Evolutionary conservation across 352 stramenopile species (phyloP).

Genomic region (Globisporangium acanthophoron): DNA sequence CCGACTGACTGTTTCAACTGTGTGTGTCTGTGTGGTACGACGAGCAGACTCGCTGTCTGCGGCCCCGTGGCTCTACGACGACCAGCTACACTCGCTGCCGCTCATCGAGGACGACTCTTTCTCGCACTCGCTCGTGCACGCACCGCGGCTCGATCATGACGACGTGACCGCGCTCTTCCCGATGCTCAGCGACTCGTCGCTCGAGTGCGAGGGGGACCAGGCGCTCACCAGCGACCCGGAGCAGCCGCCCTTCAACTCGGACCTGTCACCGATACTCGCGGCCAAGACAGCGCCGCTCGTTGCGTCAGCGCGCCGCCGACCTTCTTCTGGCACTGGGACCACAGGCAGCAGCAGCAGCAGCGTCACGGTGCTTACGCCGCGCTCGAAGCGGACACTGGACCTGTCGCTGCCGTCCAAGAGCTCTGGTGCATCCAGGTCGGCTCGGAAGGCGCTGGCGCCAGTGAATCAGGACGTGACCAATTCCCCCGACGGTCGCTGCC

Average conservation of each 20-base stretch:
- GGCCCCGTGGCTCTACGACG: slow-evolving; percentile 39
- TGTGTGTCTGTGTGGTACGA: slow-evolving; percentile 8
- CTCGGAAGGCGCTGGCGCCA: neutral
- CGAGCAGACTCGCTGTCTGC: slow-evolving; percentile 21
- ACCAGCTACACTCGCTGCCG: slow-evolving; percentile 31
- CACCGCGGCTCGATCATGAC: slow-evolving; percentile 22
- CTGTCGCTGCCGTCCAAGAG: neutral
- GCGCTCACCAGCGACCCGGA: slow-evolving; percentile 15
- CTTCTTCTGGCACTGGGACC: neutral
- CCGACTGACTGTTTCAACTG: neutral
- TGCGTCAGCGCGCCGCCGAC: too few species aligned
- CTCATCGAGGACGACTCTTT: slow-evolving; percentile 25
- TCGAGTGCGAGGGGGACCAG: slow-evolving; percentile 24
- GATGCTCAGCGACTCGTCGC: slow-evolving; percentile 30
- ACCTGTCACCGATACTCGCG: slow-evolving; percentile 55
- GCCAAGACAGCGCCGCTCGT: slow-evolving; percentile 16
- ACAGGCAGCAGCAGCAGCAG: neutral
- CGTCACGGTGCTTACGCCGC: slow-evolving; percentile 2
- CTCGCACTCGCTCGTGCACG: slow-evolving; percentile 15
- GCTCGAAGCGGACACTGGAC: neutral
- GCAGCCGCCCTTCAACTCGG: slow-evolving; percentile 30
- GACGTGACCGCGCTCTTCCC: slow-evolving; percentile 18
- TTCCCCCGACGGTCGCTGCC: neutral
- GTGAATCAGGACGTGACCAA: neutral
- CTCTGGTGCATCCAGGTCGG: neutral